These are phyloP conservation scores for Cucurbita moschata DNA, from an alignment of 306 rosid species.

Conservation along the genomic window DNA sequence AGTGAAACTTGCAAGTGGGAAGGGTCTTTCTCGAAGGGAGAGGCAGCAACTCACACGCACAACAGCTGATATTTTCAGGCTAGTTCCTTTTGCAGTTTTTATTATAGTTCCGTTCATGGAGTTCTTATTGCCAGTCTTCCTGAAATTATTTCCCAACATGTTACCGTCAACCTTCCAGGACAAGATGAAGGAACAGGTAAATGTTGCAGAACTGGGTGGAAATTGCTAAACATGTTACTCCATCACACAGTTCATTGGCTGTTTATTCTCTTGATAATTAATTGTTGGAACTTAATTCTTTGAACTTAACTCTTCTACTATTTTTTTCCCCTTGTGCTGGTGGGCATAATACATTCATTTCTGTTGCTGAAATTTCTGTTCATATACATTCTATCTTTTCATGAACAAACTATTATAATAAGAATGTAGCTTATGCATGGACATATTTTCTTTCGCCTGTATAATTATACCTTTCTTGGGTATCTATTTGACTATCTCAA, in stretches of 20 bases:
- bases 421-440: background rate
- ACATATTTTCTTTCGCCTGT: background rate
- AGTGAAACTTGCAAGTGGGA: constrained; percentile 79
- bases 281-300: background rate
- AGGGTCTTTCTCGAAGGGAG: constrained; percentile 90
- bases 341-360: background rate
- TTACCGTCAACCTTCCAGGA: constrained; percentile 92
- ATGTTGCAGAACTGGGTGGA: constrained; percentile 4
- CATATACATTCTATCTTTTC: background rate
- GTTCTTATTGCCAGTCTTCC: constrained; percentile 73
- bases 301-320: background rate
- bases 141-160: constrained; percentile 89
- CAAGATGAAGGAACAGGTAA: constrained; percentile 93
- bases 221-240: background rate
- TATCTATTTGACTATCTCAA: background rate
- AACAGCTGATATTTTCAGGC: constrained; percentile 87
- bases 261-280: background rate
- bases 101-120: constrained; percentile 91
- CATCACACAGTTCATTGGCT: background rate
- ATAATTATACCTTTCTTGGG: background rate
- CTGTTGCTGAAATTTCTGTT: background rate
- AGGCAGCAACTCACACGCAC: constrained; percentile 89
- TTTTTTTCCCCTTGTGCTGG: background rate
- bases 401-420: background rate
- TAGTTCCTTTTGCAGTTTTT: constrained; percentile 84